These are phyloP conservation scores for Dactylellina parvicollis DNA, from an alignment of 2,329 filamentous ascomycete species.

Conservation along the genomic window DNA sequence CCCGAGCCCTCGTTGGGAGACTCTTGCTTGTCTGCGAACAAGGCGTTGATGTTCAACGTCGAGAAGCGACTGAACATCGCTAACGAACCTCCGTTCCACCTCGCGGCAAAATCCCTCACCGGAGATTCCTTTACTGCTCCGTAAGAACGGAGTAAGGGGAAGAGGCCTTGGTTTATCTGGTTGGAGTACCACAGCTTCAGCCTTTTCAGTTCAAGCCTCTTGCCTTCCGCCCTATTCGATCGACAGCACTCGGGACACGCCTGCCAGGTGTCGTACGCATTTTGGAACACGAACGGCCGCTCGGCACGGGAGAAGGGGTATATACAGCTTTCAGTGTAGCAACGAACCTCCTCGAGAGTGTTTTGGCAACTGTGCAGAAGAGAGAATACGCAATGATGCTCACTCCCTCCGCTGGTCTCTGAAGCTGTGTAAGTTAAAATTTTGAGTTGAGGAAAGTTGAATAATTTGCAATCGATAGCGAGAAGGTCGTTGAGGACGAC, in stretches of 20 bases:
- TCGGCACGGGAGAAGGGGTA: conserved; percentile 1
- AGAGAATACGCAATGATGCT: conserved; percentile 23
- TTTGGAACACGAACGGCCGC: neutral
- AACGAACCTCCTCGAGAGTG: conserved; percentile 21
- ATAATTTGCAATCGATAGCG: conserved; percentile 21
- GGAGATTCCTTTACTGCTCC: conserved; percentile 5
- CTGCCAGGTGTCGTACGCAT: conserved; percentile 15
- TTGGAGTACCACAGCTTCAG: conserved; percentile 17
- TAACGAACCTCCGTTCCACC: neutral
- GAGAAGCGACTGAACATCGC: neutral
- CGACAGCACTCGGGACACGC: conserved; percentile 9
- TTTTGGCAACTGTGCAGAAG: conserved; percentile 33
- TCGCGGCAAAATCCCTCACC: conserved; percentile 3
- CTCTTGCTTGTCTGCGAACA: neutral
- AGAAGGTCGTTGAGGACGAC: conserved; percentile 13
- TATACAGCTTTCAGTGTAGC: neutral
- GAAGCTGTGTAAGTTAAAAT: conserved; percentile 2
- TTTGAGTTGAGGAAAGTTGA: conserved; percentile 30
- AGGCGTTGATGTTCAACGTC: conserved; percentile 12
- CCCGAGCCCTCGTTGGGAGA: conserved; percentile 2
- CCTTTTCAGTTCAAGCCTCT: neutral
- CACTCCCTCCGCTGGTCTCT: neutral
- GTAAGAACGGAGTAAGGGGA: conserved; percentile 2
- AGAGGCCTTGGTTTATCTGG: conserved; percentile 4
- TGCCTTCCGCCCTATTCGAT: neutral